Conservation (phyloP, 352 stramenopile species). For the Plasmopara halstedii region DNA sequence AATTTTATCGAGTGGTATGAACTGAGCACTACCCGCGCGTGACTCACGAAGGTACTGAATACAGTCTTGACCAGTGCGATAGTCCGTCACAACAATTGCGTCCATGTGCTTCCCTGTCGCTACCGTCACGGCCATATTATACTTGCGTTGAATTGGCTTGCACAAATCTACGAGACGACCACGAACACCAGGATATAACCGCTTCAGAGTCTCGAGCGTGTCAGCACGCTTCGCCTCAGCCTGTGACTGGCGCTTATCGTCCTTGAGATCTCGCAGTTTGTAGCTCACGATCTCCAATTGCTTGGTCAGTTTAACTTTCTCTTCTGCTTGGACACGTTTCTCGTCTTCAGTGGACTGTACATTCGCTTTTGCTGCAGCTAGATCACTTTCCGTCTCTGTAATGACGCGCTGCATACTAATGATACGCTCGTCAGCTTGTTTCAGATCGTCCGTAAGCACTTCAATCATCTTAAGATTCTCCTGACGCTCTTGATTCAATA, state of each 20-base stretch:
- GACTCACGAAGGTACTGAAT: conserved; percentile 94
- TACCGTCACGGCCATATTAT: conserved; percentile 96
- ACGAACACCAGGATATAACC: conserved; percentile 88
- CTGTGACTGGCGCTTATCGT: conserved; percentile 89
- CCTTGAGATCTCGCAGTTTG: conserved; percentile 88
- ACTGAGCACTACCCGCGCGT: conserved; percentile 90
- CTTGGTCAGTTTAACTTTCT: conserved; percentile 60
- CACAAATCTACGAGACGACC: conserved; percentile 96
- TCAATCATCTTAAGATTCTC: conserved; percentile 68
- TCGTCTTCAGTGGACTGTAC: conserved; percentile 53
- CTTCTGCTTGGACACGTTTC: conserved; percentile 45
- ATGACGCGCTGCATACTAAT: conserved; percentile 70
- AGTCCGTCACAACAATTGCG: conserved; percentile 72
- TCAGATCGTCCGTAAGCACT: conserved; percentile 52
- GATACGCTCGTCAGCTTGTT: conserved; percentile 54
- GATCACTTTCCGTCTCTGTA: conserved; percentile 43
- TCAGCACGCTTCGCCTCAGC: conserved; percentile 80
- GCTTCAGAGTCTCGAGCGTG: conserved; percentile 73
- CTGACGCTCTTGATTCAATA: conserved; percentile 53
- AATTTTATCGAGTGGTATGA: conserved; percentile 96
- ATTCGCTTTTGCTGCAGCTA: conserved; percentile 39
- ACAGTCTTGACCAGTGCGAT: conserved; percentile 77
- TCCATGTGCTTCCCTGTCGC: conserved; percentile 98
- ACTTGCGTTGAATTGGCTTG: conserved; percentile 93
- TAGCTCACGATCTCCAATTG: conserved; percentile 65